phyloP scores from a whole-genome alignment of 2,329 filamentous ascomycete genomes.

The Calcarisporium arbuscula region DNA sequence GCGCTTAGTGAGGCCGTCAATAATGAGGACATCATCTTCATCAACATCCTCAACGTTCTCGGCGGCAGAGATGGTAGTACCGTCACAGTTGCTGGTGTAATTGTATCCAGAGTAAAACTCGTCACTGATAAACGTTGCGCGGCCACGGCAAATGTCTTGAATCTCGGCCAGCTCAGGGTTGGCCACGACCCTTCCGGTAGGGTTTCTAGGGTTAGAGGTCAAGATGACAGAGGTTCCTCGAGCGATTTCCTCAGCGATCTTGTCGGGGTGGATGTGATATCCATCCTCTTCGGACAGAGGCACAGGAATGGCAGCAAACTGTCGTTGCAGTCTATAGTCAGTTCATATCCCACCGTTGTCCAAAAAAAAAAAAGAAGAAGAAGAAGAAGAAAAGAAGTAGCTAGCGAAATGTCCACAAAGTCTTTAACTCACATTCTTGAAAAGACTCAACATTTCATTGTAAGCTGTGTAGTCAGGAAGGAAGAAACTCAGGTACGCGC shows the following conservation, averaged over 20 bases:
- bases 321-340: not conserved
- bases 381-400: no score
- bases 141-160: conserved; percentile 85
- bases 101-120: conserved; percentile 98
- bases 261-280: conserved; percentile 90
- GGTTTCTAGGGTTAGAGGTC: conserved; percentile 93
- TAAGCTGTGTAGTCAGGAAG: conserved; percentile 95
- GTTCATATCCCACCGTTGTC: conserved; percentile 1
- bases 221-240: conserved; percentile 83
- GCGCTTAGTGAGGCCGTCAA: conserved; percentile 92
- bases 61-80: conserved; percentile 79
- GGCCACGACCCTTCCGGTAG: conserved; percentile 79
- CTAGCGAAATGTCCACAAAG: not conserved
- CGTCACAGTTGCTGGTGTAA: conserved; percentile 88
- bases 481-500: conserved; percentile 89
- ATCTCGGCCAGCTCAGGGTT: conserved; percentile 84
- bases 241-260: conserved; percentile 85
- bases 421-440: conserved; percentile 64
- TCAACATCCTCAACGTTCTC: conserved; percentile 88
- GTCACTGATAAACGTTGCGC: conserved; percentile 88
- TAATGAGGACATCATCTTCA: conserved; percentile 84
- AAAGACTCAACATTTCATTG: conserved; percentile 93
- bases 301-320: conserved; percentile 82
- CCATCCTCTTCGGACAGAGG: conserved; percentile 78
- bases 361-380: no score